Evolutionary conservation across 495 filamentous ascomycete genomes (phyloP).

Genomic region (Glonium stellatum): DNA sequence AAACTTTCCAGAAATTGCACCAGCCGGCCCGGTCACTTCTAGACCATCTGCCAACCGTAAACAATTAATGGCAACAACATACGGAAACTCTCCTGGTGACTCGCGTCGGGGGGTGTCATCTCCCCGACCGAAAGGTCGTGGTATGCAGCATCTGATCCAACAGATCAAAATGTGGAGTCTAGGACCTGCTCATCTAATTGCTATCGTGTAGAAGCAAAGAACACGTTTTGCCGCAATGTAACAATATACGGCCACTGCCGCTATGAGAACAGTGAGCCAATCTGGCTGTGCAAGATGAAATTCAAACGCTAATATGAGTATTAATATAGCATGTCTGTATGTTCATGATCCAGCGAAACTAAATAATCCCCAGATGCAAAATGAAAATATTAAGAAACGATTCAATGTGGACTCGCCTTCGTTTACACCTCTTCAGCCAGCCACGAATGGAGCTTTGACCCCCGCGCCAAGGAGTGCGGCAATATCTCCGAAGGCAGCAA

Average conservation of each 20-base stretch:
- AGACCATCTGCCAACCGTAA: not conserved
- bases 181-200: constrained; percentile 4
- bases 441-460: constrained; percentile 44
- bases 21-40: not conserved
- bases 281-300: constrained; percentile 5
- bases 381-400: constrained; percentile 57
- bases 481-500: constrained; percentile 81
- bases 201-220: constrained; percentile 48
- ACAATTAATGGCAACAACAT: constrained; percentile 26
- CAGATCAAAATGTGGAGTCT: not conserved
- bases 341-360: constrained; percentile 72
- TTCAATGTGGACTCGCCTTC: constrained; percentile 95
- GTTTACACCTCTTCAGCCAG: constrained; percentile 69
- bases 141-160: constrained; percentile 38
- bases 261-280: constrained; percentile 56
- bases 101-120: constrained; percentile 38
- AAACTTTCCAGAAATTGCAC: not conserved
- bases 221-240: constrained; percentile 87
- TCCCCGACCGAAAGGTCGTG: constrained; percentile 57
- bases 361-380: constrained; percentile 33
- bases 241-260: constrained; percentile 91
- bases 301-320: not conserved
- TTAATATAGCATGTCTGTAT: constrained; percentile 65
- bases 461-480: constrained; percentile 51
- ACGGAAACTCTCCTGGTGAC: constrained; percentile 26